Conservation (phyloP, 2,329 filamentous ascomycete genomes). For the Epichloe uncinata region DNA sequence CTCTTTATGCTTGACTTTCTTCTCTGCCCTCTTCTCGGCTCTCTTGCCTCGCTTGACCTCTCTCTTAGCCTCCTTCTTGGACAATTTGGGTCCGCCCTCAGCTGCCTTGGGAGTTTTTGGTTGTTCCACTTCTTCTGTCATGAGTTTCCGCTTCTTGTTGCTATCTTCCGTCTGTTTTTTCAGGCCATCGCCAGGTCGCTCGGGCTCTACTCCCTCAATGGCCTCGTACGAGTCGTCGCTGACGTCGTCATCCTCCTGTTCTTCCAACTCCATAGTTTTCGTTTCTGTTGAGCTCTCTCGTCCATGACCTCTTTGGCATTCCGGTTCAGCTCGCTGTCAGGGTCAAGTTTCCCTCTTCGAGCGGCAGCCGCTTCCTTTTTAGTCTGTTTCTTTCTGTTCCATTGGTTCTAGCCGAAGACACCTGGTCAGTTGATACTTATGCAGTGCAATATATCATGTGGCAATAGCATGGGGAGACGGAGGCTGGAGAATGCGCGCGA, state of each 20-base stretch:
- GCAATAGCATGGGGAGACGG: not conserved
- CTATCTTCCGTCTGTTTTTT: conserved; percentile 32
- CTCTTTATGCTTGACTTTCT: conserved; percentile 19
- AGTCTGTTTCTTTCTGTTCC: conserved; percentile 87
- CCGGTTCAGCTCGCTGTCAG: conserved; percentile 65
- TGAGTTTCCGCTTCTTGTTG: conserved; percentile 42
- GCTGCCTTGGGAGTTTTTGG: conserved; percentile 22
- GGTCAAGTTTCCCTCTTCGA: conserved; percentile 80
- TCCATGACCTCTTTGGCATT: conserved; percentile 90
- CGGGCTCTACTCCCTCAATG: conserved; percentile 41
- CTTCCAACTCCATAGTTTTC: conserved; percentile 58
- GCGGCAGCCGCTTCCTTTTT: conserved; percentile 76
- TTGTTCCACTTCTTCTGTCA: conserved; percentile 15
- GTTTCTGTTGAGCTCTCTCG: conserved; percentile 62
- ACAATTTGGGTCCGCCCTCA: conserved; percentile 33
- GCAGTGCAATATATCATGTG: not conserved
- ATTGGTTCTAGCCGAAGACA: conserved; percentile 57
- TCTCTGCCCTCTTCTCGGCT: conserved; percentile 17
- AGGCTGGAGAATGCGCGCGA: not conserved
- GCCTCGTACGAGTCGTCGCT: conserved; percentile 29
- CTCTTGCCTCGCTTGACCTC: conserved; percentile 29
- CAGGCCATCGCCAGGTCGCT: conserved; percentile 51
- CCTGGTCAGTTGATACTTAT: not conserved
- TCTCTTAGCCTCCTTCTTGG: conserved; percentile 41
- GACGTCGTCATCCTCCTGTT: conserved; percentile 29